Percentiles rank a stretch among this genome's conserved stretches.
These are phyloP conservation scores for Yamagishiella unicocca DNA, from an alignment of 139 green algal species.

Conservation along the genomic window DNA sequence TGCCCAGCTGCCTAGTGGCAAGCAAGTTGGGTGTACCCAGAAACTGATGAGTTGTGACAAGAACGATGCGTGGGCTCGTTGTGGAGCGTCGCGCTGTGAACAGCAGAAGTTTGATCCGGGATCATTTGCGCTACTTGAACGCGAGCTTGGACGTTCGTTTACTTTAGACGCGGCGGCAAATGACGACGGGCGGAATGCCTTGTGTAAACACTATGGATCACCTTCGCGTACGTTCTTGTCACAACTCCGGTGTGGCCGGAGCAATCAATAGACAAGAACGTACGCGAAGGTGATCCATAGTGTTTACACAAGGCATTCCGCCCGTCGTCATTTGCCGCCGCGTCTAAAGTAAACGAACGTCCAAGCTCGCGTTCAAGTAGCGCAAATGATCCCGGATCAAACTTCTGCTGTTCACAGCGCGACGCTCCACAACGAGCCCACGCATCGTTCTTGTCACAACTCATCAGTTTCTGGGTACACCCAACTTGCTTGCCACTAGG, in stretches of 20 bases:
- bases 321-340: neutral
- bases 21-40: neutral
- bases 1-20: constrained; percentile 23
- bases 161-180: neutral
- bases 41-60: neutral
- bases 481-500: constrained; percentile 5
- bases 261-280: neutral
- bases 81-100: neutral
- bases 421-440: neutral
- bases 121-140: neutral
- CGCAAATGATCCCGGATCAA: neutral
- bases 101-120: neutral
- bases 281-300: neutral
- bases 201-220: neutral
- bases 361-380: neutral
- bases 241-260: constrained; percentile 11
- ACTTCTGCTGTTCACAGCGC: too few relatives aligned
- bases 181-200: neutral
- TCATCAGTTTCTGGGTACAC: neutral
- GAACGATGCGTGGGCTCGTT: neutral
- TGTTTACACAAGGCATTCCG: neutral
- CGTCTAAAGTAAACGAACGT: neutral
- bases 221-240: neutral
- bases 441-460: neutral
- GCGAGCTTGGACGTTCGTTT: neutral